Evolutionary conservation across 1,139 yeast genomes (phyloP), one percentile per base, ranked within the genome.

Genomic region (Debaryomycetaceae sp.): DNA sequence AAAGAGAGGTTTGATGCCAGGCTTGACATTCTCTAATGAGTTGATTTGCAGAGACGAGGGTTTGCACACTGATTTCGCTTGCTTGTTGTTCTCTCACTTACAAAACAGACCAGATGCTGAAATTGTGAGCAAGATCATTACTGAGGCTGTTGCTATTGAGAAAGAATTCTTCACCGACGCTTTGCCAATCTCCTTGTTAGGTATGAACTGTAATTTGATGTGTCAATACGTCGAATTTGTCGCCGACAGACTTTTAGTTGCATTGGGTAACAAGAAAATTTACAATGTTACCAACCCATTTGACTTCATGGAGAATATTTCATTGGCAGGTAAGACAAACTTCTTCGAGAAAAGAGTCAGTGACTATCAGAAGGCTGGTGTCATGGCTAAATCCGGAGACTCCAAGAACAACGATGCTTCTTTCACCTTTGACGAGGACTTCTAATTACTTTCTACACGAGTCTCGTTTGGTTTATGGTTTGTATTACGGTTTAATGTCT

Each of bases 361-460:
- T 49, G 99, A 95, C 70, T 95, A 95, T 75, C 97, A 93, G 75
- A 93, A 93, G 77, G 98, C 98, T 45, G 98, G 98, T 75, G 99
- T 93, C 60, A 93, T 93, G 95, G 90, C 76, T 45, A 64, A 61
- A 54, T 57, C 69, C 49, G 62, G 57, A 45, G 67, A 66, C 45
- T 58, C 66, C 45, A 55, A 63, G 44, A 55, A 63, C 44, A 56
- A 62, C 46, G 67, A 60, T 43, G 62, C 60, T 57, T 60, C 62
- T 47, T 73, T 75, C 59, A 59, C 77, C 27, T 74, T 75, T 56
- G 78, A 74, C 55, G 80, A 75, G 60, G 80, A 75, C 50, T 75
- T 75, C 56, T 75, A 70, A 63, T 29, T 24, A 22, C 13, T 24
- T 37, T 27, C 4, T 27, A 27, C 31, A 27, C 33, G 22, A 29